Conservation (phyloP, 352 stramenopile species). For the Lagenidium sp. region DNA sequence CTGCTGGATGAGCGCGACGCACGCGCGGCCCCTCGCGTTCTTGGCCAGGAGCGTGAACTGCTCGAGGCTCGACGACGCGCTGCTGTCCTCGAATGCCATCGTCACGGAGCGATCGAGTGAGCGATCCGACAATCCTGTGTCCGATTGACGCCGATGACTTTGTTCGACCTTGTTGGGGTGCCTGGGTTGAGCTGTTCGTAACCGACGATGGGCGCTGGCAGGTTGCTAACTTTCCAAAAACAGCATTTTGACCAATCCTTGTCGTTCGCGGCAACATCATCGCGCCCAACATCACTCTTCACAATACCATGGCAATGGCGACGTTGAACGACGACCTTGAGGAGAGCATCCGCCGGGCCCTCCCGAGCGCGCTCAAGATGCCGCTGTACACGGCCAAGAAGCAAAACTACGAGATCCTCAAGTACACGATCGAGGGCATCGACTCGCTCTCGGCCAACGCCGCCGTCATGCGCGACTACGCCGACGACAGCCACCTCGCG, state of each 20-base stretch:
- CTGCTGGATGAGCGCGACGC: constrained; percentile 89
- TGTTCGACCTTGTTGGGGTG: too few relatives aligned
- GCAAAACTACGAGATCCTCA: constrained; percentile 64
- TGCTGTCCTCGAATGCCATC: constrained; percentile 64
- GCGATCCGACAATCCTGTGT: constrained; percentile 1
- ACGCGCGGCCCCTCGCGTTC: constrained; percentile 84
- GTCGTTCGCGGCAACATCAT: neutral
- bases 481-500: constrained; percentile 40
- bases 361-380: constrained; percentile 70
- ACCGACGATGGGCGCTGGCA: too few relatives aligned
- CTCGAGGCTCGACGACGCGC: constrained; percentile 75
- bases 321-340: constrained; percentile 55
- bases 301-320: too few relatives aligned
- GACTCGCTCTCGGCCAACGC: constrained; percentile 61
- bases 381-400: constrained; percentile 64
- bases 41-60: constrained; percentile 92
- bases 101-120: constrained; percentile 1
- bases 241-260: neutral
- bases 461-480: constrained; percentile 50
- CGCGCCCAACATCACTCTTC: constrained; percentile 13
- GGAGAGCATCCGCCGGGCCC: constrained; percentile 40
- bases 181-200: constrained; percentile 17
- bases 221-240: constrained; percentile 5
- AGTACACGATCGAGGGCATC: constrained; percentile 61
- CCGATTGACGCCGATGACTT: too few relatives aligned